Base-by-base conservation (phyloP, 805 yeast genomes). In the Candida germanica region DNA sequence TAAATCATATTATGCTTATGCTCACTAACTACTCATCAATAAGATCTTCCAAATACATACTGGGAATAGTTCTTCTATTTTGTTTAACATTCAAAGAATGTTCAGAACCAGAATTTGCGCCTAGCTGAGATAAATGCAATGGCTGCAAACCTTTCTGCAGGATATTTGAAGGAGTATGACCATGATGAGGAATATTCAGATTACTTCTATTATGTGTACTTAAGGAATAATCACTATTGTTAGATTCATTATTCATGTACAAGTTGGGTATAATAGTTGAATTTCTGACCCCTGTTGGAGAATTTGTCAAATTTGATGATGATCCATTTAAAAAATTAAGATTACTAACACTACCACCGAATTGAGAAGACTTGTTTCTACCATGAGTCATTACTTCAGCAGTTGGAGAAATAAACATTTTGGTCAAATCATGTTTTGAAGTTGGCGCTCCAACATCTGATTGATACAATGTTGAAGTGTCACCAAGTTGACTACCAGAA, bases 321-420 rank as follows among this genome's bases (percentile, higher is more conserved):
- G 47, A 44, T 7, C 52, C 56, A 25, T 39, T 37, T 11, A 43
- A 20, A 6, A 26, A 11, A 20, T 54, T 50, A 20, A 49, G 35
- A 29, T 43, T 47, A 3, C 44, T 41, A 10, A 24, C 35, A 6
- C 60, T 51, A 5, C 55, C 57, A 18, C 40, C 48, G 33, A 42
- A 42, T 31, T 49, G 53, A 29, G 51, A 40, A 4, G 66, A 53
- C 31, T 50, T 55, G 16, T 12, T 33, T 28, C 66, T 58, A 47
- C 61, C 66, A 47, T 71, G 73, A 38, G 66, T 66, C 75, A 80
- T 73, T 12, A 80, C 82, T 49, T 83, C 87, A 12, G 80, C 80
- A 1, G 94, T 86, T 22, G 95, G 95, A 3, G 93, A 84, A 35
- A 84, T 75, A 57, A 82, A 86, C 73, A 81, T 69, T 35, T 54